Evolutionary conservation across 2,329 filamentous ascomycete species (phyloP).

Genomic region (Amphichorda felina): DNA sequence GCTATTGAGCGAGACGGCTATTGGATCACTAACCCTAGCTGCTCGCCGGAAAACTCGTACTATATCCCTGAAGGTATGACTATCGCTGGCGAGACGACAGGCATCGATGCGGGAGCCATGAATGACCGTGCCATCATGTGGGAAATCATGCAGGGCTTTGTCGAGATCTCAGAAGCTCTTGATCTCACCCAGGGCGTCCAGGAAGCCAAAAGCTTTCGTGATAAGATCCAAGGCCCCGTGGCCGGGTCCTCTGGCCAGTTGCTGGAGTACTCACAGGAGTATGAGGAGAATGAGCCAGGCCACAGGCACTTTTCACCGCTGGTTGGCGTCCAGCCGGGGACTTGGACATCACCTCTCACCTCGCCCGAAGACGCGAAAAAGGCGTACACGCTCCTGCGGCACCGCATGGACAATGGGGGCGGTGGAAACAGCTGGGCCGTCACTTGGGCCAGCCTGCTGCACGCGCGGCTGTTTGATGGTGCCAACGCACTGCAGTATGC

Average conservation of each 20-base stretch:
- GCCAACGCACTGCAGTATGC: slow-evolving; percentile 6
- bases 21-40: slow-evolving; percentile 12
- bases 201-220: slow-evolving; percentile 4
- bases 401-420: slow-evolving; percentile 4
- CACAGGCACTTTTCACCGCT: slow-evolving; percentile 39
- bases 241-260: not conserved
- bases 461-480: slow-evolving; percentile 2
- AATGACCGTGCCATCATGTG: slow-evolving; percentile 7
- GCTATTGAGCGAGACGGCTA: slow-evolving; percentile 14
- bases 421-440: slow-evolving; percentile 5
- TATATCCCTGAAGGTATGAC: slow-evolving; percentile 6
- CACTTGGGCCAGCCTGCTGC: slow-evolving; percentile 4
- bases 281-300: slow-evolving; percentile 28
- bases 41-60: slow-evolving; percentile 14
- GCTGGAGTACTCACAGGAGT: slow-evolving; percentile 26
- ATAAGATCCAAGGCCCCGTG: slow-evolving; percentile 1
- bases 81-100: slow-evolving; percentile 3
- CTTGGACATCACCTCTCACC: slow-evolving; percentile 8
- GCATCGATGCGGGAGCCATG: slow-evolving; percentile 5
- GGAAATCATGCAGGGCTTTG: slow-evolving; percentile 5
- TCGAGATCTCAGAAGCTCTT: slow-evolving; percentile 5
- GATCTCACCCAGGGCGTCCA: slow-evolving; percentile 4
- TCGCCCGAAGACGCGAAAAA: slow-evolving; percentile 1
- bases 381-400: slow-evolving; percentile 2
- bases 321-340: slow-evolving; percentile 33